phyloP scores from a whole-genome alignment of 495 filamentous ascomycete species.

The Penicillium ochrochloron region DNA sequence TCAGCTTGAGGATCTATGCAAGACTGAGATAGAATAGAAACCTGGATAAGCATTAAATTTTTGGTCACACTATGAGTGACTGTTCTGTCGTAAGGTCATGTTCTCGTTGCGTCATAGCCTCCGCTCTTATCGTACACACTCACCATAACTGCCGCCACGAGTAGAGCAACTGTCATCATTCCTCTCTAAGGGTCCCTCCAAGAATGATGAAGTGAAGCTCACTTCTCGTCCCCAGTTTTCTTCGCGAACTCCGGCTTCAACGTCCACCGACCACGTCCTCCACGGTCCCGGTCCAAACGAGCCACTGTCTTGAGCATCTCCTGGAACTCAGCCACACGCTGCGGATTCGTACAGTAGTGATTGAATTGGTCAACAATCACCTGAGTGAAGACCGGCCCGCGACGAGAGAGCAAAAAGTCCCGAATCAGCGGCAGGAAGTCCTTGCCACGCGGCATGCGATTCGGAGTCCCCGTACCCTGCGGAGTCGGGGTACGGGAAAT shows the following conservation, averaged over 20 bases:
- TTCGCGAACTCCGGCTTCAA: slow-evolving; percentile 62
- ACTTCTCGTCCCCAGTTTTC: neutral
- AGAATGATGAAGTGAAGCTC: neutral
- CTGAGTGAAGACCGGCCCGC: slow-evolving; percentile 72
- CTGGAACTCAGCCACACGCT: slow-evolving; percentile 65
- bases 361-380: slow-evolving; percentile 82
- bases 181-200: neutral
- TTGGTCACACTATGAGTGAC: neutral
- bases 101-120: slow-evolving; percentile 8
- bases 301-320: slow-evolving; percentile 65
- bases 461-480: slow-evolving; percentile 13
- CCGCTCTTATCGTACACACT: slow-evolving; percentile 9
- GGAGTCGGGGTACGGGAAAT: slow-evolving; percentile 19
- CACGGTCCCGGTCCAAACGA: slow-evolving; percentile 53
- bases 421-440: slow-evolving; percentile 77
- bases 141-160: neutral
- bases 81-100: neutral
- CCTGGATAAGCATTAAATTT: neutral
- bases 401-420: slow-evolving; percentile 71
- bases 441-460: slow-evolving; percentile 36
- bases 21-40: neutral
- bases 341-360: slow-evolving; percentile 58
- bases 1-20: neutral
- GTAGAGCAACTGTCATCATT: neutral
- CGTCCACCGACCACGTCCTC: slow-evolving; percentile 63